Evolutionary conservation across 306 rosid genomes (phyloP), one percentile per base, ranked within the genome.

Genomic region (Leucaena leucocephala): DNA sequence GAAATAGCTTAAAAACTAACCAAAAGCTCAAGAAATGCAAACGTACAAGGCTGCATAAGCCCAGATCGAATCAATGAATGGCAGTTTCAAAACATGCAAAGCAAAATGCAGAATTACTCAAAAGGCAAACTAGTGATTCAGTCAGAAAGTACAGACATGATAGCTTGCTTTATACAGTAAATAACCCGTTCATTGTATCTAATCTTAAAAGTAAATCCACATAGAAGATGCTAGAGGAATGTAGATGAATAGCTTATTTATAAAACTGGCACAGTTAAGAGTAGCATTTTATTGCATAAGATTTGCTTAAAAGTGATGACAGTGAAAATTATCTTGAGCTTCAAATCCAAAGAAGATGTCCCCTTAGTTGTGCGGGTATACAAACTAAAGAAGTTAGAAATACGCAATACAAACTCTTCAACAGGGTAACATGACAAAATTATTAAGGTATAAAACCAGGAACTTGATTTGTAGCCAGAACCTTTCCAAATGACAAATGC

Each of bases 1-100:
- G 33, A 82, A 63, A 54, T 63, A 50, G 10, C 21, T 34, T 68
- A 74, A n/a, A 68, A 59, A 68, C 68, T 68, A 74, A 15, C 52
- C 27, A 59, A 78, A 77, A 78, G 54, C 52, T 59, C 68, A 58
- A 71, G 13, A 21, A 52, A 63, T 54, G 39, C 8, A 55, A 33
- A 65, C 40, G 62, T 36, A 66, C 16, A 13, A 54, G 36, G 71
- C 69, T 34, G 54, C 22, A 36, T 35, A 42, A 63, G 59, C 45
- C 35, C 55, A 65, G 70, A 49, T n/a, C 45, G 63, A 64, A 45
- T 52, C 39, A 35, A 52, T 50, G 52, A 76, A 42, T 11, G 49
- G 12, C 43, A 55, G 42, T 35, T 10, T 49, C 13, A 49, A 76
- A 49, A n/a, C 62, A 35, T 34, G 64, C 64, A 46, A 64, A 45